Percentiles rank a stretch among this genome's conserved stretches.
phyloP scores from a whole-genome alignment of 139 green algal genomes.

The Tetraselmis chui region DNA sequence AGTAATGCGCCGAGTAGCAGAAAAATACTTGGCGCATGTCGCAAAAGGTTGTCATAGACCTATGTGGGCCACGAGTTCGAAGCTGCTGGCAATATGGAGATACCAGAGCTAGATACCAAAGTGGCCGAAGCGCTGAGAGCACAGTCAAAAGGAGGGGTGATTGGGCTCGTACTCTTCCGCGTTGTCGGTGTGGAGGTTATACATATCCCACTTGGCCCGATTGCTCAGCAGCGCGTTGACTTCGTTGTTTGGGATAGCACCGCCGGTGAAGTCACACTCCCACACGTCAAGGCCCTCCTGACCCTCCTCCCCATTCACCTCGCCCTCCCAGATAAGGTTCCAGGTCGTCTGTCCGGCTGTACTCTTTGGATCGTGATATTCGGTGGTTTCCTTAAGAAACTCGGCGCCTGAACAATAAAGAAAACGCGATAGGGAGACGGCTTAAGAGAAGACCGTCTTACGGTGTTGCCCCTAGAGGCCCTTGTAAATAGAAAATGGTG shows the following conservation, averaged over 20 bases:
- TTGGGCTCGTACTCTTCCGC: not conserved
- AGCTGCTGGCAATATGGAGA: too few relatives aligned
- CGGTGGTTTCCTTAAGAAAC: not conserved
- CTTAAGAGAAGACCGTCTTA: too few relatives aligned
- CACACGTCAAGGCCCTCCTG: not conserved
- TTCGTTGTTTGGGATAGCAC: not conserved
- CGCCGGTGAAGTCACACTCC: constrained; percentile 11
- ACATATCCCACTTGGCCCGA: constrained; percentile 15
- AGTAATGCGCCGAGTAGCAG: too few relatives aligned
- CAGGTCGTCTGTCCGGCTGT: not conserved
- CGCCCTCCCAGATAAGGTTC: not conserved
- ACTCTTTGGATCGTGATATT: not conserved
- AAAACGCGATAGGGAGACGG: too few relatives aligned
- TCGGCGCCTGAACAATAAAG: not conserved
- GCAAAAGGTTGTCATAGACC: too few relatives aligned
- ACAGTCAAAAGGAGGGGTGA: not conserved
- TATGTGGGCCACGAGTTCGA: too few relatives aligned
- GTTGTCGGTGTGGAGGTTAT: not conserved
- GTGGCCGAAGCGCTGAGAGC: not conserved
- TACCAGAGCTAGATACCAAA: not conserved
- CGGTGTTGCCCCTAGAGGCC: too few relatives aligned
- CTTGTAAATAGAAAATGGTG: too few relatives aligned
- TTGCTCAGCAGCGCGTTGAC: constrained; percentile 14
- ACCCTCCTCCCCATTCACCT: not conserved
- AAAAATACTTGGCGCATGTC: too few relatives aligned